These are phyloP conservation scores for Aegle marmelos DNA, from an alignment of 345 rosid genomes.

Conservation along the genomic window DNA sequence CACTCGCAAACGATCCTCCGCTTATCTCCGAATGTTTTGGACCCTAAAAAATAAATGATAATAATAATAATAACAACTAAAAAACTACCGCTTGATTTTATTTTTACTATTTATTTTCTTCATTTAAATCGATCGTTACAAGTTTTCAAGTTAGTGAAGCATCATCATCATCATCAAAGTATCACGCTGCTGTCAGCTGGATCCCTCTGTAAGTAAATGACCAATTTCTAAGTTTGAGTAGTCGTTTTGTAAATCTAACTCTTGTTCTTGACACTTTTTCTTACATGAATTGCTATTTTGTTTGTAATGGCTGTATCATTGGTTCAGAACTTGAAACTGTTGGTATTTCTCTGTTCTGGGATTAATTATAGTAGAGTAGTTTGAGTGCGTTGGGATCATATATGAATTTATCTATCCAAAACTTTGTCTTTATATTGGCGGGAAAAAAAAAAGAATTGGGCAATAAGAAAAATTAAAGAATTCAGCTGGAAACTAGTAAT, in stretches of 20 bases:
- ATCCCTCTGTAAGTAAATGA: neutral
- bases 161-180: neutral
- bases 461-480: neutral
- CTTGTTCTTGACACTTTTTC: no score
- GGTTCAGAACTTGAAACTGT: neutral
- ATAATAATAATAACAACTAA: neutral
- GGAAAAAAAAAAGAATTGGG: no score
- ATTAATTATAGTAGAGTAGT: neutral
- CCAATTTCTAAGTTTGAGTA: neutral
- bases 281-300: neutral
- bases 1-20: neutral
- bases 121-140: neutral
- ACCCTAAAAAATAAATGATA: neutral
- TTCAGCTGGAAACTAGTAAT: neutral
- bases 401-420: neutral
- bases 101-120: neutral
- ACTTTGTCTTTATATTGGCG: neutral
- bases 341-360: neutral
- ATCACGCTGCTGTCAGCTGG: neutral
- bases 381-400: neutral
- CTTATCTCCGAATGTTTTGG: neutral
- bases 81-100: neutral
- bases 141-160: neutral
- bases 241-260: neutral
- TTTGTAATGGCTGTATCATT: neutral